Evolutionary conservation across 352 stramenopile species (phyloP).

Genomic region (Vaucheria bursata): DNA sequence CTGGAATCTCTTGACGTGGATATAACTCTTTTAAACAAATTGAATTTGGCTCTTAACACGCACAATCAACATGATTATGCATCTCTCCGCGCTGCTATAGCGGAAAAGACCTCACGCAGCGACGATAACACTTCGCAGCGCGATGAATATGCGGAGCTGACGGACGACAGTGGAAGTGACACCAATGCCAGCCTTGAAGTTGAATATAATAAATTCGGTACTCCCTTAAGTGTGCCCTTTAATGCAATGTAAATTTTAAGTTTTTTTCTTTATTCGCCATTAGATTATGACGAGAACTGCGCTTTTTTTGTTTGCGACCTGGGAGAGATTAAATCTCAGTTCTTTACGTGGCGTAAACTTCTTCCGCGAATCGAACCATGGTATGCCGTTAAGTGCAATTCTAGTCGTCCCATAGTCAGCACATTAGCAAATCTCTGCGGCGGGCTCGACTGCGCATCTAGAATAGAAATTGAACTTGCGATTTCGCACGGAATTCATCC

Average conservation of each 20-base stretch:
- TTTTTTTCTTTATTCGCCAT: not conserved
- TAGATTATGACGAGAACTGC: not conserved
- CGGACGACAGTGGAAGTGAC: not conserved
- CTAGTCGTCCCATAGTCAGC: slow-evolving; percentile 63
- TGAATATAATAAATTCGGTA: not conserved
- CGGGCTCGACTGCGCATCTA: slow-evolving; percentile 75
- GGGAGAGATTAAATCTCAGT: not conserved
- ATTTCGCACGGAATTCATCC: slow-evolving; percentile 60
- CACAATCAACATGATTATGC: not conserved
- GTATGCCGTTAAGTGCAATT: slow-evolving; percentile 83
- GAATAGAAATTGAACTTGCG: slow-evolving; percentile 60
- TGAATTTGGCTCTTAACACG: not conserved
- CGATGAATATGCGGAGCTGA: not conserved
- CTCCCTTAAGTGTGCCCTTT: not conserved
- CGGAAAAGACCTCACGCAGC: not conserved
- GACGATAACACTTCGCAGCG: not conserved
- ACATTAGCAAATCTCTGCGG: slow-evolving; percentile 56
- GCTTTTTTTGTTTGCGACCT: not conserved
- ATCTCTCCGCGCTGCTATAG: not conserved
- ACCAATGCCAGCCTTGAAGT: not conserved
- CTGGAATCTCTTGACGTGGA: not conserved
- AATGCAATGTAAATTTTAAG: not conserved
- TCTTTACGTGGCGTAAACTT: not conserved
- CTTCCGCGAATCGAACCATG: slow-evolving; percentile 53
- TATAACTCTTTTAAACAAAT: not conserved